These are phyloP conservation scores for Staphylotrichum longicolle DNA, from an alignment of 495 filamentous ascomycete species.

Conservation along the genomic window DNA sequence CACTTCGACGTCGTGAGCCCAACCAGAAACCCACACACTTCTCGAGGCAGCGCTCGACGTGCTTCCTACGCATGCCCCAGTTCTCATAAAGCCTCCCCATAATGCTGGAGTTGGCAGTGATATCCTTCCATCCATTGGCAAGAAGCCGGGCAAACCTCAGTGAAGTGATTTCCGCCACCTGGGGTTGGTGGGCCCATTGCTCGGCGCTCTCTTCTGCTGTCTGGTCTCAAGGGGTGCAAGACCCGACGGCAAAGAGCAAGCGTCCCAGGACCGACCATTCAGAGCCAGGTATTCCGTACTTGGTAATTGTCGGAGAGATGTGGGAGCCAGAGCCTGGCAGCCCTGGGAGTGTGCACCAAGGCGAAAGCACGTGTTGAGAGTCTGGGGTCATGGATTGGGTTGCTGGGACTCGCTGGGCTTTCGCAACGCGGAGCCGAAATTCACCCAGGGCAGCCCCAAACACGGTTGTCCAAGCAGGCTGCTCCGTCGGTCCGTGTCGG, in stretches of 20 bases:
- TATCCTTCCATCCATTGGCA: too few species aligned
- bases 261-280: background rate
- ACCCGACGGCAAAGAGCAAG: background rate
- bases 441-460: background rate
- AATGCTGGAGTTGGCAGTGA: too few species aligned
- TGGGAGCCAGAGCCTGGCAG: background rate
- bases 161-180: too few species aligned
- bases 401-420: background rate
- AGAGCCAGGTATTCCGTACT: background rate
- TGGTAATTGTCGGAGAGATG: background rate
- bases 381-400: background rate
- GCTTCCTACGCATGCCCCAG: too few species aligned
- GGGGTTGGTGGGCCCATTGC: background rate
- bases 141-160: too few species aligned
- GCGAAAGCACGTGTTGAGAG: constrained; percentile 10
- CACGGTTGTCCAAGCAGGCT: background rate
- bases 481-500: constrained; percentile 13
- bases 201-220: too few species aligned
- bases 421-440: too few species aligned
- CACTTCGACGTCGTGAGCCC: background rate
- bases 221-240: too few species aligned
- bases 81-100: too few species aligned
- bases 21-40: background rate
- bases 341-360: background rate
- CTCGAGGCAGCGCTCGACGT: too few species aligned